Base-by-base conservation (phyloP, 495 filamentous ascomycete genomes). In the Penicillium crystallinum region DNA sequence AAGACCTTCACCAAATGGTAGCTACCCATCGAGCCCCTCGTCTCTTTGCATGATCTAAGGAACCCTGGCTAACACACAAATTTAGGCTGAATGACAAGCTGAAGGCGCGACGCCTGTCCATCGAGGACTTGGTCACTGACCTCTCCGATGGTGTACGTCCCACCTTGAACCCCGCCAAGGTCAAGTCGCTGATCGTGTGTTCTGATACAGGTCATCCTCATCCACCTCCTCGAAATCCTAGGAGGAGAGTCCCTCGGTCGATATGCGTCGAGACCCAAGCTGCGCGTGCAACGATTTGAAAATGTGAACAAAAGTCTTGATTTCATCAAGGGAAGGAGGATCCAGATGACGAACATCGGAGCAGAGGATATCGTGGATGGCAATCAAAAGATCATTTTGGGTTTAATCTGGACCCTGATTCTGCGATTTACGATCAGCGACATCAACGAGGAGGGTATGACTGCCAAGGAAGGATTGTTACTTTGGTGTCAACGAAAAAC, bases 1-100 rank as follows among this genome's bases (percentile, higher is more conserved):
- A 98, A 97, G 81, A 98, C 93, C n/a, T 97, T 97, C 69, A 95
- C 91, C 17, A 97, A 97, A 85, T 97, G 93, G 89, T 90, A 63
- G 46, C 78, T 65, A 38, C 41, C 25, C 22, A 6, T 1, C 31
- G 21, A 19, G 25, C 18, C 11, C n/a, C n/a, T n/a, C 49, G 17
- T 39, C 53, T 9, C 50, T 1, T 9, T 5, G 40, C 10, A 8
- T 17, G 7, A 49, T 27, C 18, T 29, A 46, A 19, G 15, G 35
- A 12, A 43, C 8, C 15, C 9, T 9, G 17, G 25, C 11, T 44
- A 22, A 52, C 40, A 18, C 19, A 10, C 17, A 33, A 18, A 3
- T 6, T 47, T 49, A 93, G 90, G 93, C 82, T 98, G 47, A 98
- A 98, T 69, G 91, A 89, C 53, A 97, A 97, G 77, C 69, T 97